Base-by-base conservation (phyloP, 192 early-diverging fungal species). In the Gryganskiella cystojenkinii region DNA sequence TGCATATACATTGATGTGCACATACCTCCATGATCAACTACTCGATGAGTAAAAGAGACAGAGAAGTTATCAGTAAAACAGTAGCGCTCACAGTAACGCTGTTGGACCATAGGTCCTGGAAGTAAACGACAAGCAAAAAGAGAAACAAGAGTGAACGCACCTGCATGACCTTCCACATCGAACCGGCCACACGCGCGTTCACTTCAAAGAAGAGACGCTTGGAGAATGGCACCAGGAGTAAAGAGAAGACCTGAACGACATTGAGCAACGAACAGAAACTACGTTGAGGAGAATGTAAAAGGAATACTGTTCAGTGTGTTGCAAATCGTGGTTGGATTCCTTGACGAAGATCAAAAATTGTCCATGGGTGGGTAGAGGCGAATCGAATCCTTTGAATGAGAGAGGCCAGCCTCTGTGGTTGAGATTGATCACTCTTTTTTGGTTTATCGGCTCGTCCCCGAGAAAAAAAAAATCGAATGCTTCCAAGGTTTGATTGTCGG, bases 131-230 rank as follows among this genome's bases (percentile, higher is more conserved):
- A 34, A 27, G 53, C 3, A 54, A 15, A 35, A 9, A 53, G 11
- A 40, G 43, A 24, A 28, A 22, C 25, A 50, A 27, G 20, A 30
- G 20, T 49, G 20, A 13, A 35, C 24, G 7, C 74, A 81, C 84
- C 75, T 88, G 87, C 87, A 88, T 88, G 40, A 82, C 70, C 43
- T 70, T 79, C 87, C 87, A 88, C 66, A 88, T 80, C 22, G 62
- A 68, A 5, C 83, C 83, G 20, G 80, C 78, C 1, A 86, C 68
- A 30, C 76, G 56, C 3, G 87, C 81, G 62, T 88, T 88, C 34
- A 88, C 81, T 44, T 79, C 68, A 62, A 84, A 83, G 49, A 88
- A 75, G 42, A 83, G 67, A 30, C 79, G 58, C 49, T 74, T 66
- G n/a, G 85, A 83, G 62, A 85, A 84, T 0, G 87, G 87, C 22